phyloP scores from a whole-genome alignment of 2,329 filamentous ascomycete genomes.

The Aspergillus ochraceus region DNA sequence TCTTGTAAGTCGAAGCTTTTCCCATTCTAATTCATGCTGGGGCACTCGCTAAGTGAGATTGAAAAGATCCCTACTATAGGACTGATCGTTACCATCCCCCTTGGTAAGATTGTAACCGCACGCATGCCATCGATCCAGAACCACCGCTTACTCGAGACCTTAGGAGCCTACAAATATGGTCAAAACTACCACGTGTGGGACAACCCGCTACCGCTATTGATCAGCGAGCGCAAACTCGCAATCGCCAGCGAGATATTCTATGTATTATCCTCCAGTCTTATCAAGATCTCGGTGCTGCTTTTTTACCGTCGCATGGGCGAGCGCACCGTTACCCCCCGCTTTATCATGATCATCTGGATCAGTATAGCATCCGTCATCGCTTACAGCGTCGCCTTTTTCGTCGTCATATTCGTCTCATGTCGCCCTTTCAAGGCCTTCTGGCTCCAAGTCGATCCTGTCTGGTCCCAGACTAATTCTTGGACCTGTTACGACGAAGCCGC shows the following conservation, averaged over 20 bases:
- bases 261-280: constrained; percentile 1
- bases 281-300: constrained; percentile 3
- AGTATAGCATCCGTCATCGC: constrained; percentile 7
- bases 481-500: constrained; percentile 5
- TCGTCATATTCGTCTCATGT: constrained; percentile 7
- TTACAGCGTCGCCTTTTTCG: constrained; percentile 7
- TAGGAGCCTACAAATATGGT: constrained; percentile 3
- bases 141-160: neutral
- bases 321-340: constrained; percentile 4
- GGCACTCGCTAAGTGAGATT: neutral
- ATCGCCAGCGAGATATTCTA: neutral
- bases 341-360: constrained; percentile 5
- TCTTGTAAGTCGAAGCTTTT: neutral
- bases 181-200: constrained; percentile 11
- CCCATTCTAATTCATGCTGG: neutral
- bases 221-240: constrained; percentile 2
- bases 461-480: constrained; percentile 1
- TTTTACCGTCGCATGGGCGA: constrained; percentile 11
- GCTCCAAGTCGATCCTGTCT: constrained; percentile 4
- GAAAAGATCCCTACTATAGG: neutral
- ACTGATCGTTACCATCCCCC: neutral
- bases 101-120: neutral
- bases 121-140: neutral
- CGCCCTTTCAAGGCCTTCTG: constrained; percentile 5
- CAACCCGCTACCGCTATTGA: neutral